These are phyloP conservation scores for Cantharellus anzutake DNA, from an alignment of 768 basidiomycete genomes.

Conservation along the genomic window DNA sequence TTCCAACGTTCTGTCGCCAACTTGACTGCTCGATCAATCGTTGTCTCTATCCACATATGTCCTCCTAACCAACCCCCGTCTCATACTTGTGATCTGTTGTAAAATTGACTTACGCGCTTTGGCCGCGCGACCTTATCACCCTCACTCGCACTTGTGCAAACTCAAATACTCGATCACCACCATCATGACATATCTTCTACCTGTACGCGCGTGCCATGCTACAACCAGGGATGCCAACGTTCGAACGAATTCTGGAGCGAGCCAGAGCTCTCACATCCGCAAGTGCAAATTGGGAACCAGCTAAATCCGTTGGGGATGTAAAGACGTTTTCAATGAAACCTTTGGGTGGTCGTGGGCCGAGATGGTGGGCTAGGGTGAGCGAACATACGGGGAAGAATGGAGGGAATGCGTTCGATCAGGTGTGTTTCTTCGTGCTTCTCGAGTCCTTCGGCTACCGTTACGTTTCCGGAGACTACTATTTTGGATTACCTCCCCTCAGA, in stretches of 20 bases:
- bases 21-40: too few species aligned
- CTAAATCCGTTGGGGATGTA: slow-evolving; percentile 6
- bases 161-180: not conserved
- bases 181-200: not conserved
- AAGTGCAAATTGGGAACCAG: slow-evolving; percentile 1
- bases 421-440: not conserved
- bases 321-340: slow-evolving; percentile 4
- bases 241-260: slow-evolving; percentile 1
- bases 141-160: too few species aligned
- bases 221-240: slow-evolving; percentile 3
- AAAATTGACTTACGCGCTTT: too few species aligned
- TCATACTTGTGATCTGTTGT: too few species aligned
- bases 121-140: too few species aligned
- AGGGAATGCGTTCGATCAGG: not conserved
- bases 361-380: slow-evolving; percentile 6
- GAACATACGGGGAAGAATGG: slow-evolving; percentile 2
- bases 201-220: not conserved
- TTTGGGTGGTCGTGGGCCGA: not conserved
- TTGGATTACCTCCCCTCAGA: not conserved
- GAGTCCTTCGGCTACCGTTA: not conserved
- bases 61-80: too few species aligned
- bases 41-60: too few species aligned
- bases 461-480: slow-evolving; percentile 1
- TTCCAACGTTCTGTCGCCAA: too few species aligned
- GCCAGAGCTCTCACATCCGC: slow-evolving; percentile 2